Percentiles rank a stretch among this genome's conserved stretches.
These are phyloP conservation scores for Aspergillus sp. DNA, from an alignment of 2,329 filamentous ascomycete genomes.

Conservation along the genomic window DNA sequence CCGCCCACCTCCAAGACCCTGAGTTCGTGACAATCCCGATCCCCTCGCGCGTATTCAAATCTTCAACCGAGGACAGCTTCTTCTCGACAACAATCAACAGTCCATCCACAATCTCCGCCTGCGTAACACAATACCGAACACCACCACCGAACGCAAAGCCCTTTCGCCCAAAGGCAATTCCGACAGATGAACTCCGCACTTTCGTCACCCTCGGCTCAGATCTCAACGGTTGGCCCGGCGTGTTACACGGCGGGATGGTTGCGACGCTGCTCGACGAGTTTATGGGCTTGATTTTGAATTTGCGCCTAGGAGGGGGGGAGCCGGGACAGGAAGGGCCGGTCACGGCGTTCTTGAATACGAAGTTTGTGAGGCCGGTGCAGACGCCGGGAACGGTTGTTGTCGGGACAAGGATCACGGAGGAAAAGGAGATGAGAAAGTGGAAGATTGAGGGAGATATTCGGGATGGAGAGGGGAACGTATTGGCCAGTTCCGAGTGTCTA, in stretches of 20 bases:
- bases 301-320: slow-evolving; percentile 10
- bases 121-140: slow-evolving; percentile 14
- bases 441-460: slow-evolving; percentile 22
- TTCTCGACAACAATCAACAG: slow-evolving; percentile 19
- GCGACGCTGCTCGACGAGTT: slow-evolving; percentile 33
- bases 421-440: slow-evolving; percentile 22
- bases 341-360: slow-evolving; percentile 31
- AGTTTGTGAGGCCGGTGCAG: slow-evolving; percentile 23
- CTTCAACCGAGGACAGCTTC: slow-evolving; percentile 19
- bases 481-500: slow-evolving; percentile 21
- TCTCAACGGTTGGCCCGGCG: slow-evolving; percentile 31
- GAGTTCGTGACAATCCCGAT: slow-evolving; percentile 10
- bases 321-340: slow-evolving; percentile 18
- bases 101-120: slow-evolving; percentile 16
- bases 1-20: slow-evolving; percentile 14
- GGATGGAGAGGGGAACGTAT: slow-evolving; percentile 16
- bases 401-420: slow-evolving; percentile 17
- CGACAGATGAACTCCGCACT: slow-evolving; percentile 27
- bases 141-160: background rate
- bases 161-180: background rate
- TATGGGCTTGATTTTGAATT: slow-evolving; percentile 26
- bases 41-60: slow-evolving; percentile 9
- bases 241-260: slow-evolving; percentile 35
- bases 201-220: slow-evolving; percentile 34
- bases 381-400: slow-evolving; percentile 25